Base-by-base conservation (phyloP, 2,329 filamentous ascomycete genomes). In the Neonectria punicea region DNA sequence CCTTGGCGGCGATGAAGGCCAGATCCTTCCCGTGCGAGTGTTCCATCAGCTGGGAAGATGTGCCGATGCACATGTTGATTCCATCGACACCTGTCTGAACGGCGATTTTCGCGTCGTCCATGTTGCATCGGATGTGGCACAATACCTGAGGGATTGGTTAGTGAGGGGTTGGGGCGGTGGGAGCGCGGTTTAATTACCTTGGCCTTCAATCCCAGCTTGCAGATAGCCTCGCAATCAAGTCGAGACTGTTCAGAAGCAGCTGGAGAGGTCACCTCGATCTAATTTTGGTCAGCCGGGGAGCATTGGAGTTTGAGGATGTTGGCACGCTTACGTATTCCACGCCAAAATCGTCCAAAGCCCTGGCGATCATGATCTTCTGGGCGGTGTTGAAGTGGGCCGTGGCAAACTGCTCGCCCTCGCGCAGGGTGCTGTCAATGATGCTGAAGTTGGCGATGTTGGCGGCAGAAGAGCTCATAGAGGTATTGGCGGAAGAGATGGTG, bases 1-100 rank as follows among this genome's bases (percentile, higher is more conserved):
- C 70, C 58, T 71, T 72, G 80, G 83, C 88, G 86, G 95, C 94
- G 84, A 96, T 91, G 76, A 90, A 95, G 76, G 93, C 90, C 89
- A 97, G 94, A 75, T 94, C 92, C 87, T 97, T 97, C 78, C 93
- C 93, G 80, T 96, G 93, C 62, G 90, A 93, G 84, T 96, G 91
- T 80, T 96, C 91, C 79, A 92, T 90, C 57, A 97, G 88, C 80
- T 92, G 93, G 57, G 89, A 90, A 32, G 92, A 94, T 30, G 93
- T 96, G 67, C 93, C 93, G 78, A 97, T 97, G 73, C 95, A 92
- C 68, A 95, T 87, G 78, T 93, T 91, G 67, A 69, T 67, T 51
- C 65, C 68, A 25, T 66, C 64, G 4, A 95, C 92, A 81, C 93
- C 93, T 22, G 92, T 94, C 80, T 93, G 88, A 58, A 95, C 92